phyloP scores from a whole-genome alignment of 1,139 yeast species.

The Kodamaea alishanica region DNA sequence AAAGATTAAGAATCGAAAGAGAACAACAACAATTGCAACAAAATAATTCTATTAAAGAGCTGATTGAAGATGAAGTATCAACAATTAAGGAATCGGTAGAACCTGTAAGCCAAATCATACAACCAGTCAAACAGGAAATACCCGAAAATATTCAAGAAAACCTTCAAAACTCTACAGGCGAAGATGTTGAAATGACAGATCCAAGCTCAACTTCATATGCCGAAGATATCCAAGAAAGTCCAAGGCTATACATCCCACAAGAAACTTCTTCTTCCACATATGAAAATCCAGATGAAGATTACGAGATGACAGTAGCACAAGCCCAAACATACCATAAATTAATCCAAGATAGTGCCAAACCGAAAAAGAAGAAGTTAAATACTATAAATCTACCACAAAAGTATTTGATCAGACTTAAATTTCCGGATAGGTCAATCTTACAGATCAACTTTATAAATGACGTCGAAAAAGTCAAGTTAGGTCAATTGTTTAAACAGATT shows the following conservation, averaged over 20 bases:
- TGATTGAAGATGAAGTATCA: too few species aligned
- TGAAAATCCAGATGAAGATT: constrained; percentile 46
- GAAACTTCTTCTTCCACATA: constrained; percentile 15
- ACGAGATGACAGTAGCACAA: constrained; percentile 50
- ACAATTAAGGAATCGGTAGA: too few species aligned
- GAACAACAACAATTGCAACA: neutral
- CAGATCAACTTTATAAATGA: constrained; percentile 45
- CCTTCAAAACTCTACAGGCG: too few species aligned
- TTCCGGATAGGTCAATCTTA: constrained; percentile 52
- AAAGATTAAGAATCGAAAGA: constrained; percentile 7
- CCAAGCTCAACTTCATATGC: too few species aligned
- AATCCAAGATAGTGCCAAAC: constrained; percentile 37
- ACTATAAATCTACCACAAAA: constrained; percentile 22
- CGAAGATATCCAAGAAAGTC: too few species aligned
- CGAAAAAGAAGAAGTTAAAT: constrained; percentile 20
- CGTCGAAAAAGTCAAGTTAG: constrained; percentile 35
- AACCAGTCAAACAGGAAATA: too few species aligned
- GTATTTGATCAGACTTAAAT: constrained; percentile 44
- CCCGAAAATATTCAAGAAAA: too few species aligned
- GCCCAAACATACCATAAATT: constrained; percentile 51
- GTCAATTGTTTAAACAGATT: constrained; percentile 36
- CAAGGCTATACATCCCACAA: neutral
- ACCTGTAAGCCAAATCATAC: too few species aligned
- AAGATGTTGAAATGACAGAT: too few species aligned
- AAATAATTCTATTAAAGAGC: too few species aligned